These are phyloP conservation scores for Cyclotella sp. DNA, from an alignment of 108 stramenopile genomes.

Conservation along the genomic window DNA sequence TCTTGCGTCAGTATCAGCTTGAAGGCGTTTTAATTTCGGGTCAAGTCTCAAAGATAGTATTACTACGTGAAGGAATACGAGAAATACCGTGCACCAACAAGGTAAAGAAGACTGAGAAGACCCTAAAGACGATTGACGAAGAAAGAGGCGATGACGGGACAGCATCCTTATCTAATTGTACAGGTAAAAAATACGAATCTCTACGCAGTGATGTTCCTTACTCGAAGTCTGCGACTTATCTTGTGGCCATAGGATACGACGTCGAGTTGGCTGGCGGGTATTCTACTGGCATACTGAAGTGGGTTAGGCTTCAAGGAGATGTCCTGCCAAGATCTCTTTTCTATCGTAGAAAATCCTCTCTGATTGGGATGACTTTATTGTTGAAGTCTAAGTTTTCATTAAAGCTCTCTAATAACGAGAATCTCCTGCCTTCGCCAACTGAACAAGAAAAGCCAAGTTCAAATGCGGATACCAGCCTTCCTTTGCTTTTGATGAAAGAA, in stretches of 20 bases:
- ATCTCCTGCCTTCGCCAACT: not conserved
- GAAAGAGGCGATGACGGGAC: conserved; percentile 4
- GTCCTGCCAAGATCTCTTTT: conserved; percentile 8
- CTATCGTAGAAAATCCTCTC: conserved; percentile 3
- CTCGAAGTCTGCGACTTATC: conserved; percentile 9
- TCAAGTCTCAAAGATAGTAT: not conserved
- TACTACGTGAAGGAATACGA: conserved; percentile 9
- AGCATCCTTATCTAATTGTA: conserved; percentile 1
- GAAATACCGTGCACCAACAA: not conserved
- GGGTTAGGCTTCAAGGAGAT: conserved; percentile 14
- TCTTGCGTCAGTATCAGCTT: not conserved
- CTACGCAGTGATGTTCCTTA: conserved; percentile 8
- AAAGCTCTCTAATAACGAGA: not conserved
- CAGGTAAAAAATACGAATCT: not conserved
- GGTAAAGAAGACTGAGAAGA: not conserved
- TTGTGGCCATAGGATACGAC: conserved; percentile 11
- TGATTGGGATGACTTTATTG: conserved; percentile 6
- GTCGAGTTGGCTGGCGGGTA: conserved; percentile 3
- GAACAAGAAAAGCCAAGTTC: conserved; percentile 1
- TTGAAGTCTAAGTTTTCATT: not conserved
- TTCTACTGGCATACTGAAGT: not conserved
- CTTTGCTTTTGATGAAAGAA: not conserved
- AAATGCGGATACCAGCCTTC: not conserved
- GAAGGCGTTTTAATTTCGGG: conserved; percentile 7
- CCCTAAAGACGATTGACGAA: not conserved